phyloP scores from a whole-genome alignment of 345 rosid genomes.

The Pistacia atlantica region DNA sequence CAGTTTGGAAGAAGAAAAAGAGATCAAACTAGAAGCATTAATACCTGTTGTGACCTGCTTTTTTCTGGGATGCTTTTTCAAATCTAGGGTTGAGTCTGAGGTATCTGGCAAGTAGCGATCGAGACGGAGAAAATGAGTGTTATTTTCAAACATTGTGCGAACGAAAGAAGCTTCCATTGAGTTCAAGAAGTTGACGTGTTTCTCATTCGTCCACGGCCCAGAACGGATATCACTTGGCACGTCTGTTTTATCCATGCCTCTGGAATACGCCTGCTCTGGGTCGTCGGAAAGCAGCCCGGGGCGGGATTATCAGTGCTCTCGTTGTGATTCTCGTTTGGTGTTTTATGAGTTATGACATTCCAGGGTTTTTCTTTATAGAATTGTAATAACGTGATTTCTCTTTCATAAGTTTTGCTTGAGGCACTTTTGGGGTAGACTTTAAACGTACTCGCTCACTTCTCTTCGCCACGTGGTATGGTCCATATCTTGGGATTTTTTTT shows the following conservation, averaged over 20 bases:
- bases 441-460: not conserved
- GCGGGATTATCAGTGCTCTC: no score
- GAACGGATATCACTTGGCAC: not conserved
- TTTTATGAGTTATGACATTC: no score
- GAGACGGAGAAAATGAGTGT: conserved; percentile 33
- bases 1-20: not conserved
- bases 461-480: not conserved
- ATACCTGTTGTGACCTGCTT: conserved; percentile 24
- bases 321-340: not conserved
- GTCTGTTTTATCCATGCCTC: not conserved
- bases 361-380: not conserved
- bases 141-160: conserved; percentile 33
- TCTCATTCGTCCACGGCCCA: conserved; percentile 52
- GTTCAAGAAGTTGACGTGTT: conserved; percentile 42
- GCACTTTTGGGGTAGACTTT: not conserved
- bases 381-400: not conserved
- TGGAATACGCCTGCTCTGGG: not conserved
- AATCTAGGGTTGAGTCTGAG: conserved; percentile 52
- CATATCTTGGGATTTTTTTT: no score
- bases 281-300: not conserved
- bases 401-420: not conserved
- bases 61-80: conserved; percentile 26
- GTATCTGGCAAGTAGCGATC: conserved; percentile 52
- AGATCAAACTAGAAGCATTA: not conserved
- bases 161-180: conserved; percentile 57